Evolutionary conservation across 139 green algal species (phyloP), one percentile per base, ranked within the genome.

Genomic region (Yamagishiella unicocca): DNA sequence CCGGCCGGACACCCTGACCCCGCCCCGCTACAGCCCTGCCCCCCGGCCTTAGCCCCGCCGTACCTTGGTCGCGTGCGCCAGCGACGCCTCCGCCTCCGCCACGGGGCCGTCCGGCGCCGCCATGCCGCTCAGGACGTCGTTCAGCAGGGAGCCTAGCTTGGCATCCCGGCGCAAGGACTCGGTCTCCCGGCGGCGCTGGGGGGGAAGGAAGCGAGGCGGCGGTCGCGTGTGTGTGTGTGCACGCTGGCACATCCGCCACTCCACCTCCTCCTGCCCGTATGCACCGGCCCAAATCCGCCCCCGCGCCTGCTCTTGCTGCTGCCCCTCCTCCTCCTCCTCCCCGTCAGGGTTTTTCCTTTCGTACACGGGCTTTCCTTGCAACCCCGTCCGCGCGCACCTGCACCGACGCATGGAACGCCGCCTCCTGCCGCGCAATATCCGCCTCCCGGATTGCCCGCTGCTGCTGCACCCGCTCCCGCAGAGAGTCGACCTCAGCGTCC

Each of bases 361-460:
- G n/a, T n/a, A n/a, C n/a, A n/a, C n/a, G n/a, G n/a, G n/a, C n/a
- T n/a, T n/a, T n/a, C n/a, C n/a, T n/a, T n/a, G n/a, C n/a, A n/a
- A n/a, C n/a, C n/a, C n/a, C n/a, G n/a, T n/a, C n/a, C n/a, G n/a
- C n/a, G 4, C 77, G 25, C 46, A 86, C 80, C 80, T 78, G 62
- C 2, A 86, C n/a, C 25, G 55, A 25, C 0, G 80, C 43, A 2
- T 37, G 43, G 9, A 86, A 53, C 2, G 62, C 43, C 24, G 62
- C 80, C n/a, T 86, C 43, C 42, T 77, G 42, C 5, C 80, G 64
- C n/a, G 37, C 25, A 43, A 77, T 77, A 19, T 77, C 62, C 64
- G 42, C 62, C 62, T 86, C 80, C 2, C 80, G 31, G 3, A 86
- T 86, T 43, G 80, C 80, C 8, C 80, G 80, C 42, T 86, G 80